Conservation (phyloP, 305 asterid genomes). For the Rubia peregrina region DNA sequence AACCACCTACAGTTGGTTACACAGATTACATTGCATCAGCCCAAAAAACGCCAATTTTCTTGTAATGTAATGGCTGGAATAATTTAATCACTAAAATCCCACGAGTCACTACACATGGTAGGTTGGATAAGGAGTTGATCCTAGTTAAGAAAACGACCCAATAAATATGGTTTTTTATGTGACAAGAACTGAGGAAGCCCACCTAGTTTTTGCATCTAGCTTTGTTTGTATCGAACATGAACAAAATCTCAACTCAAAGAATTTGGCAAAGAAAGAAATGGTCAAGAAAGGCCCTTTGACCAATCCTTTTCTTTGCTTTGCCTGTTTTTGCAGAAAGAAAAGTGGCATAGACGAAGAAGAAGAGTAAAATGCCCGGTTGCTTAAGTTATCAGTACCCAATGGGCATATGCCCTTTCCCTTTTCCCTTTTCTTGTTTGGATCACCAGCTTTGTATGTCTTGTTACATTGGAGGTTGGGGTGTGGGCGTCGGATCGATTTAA, state of each 20-base stretch:
- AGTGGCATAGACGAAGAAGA: background rate
- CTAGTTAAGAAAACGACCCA: conserved; percentile 8
- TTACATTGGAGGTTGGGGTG: background rate
- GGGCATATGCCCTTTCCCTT: background rate
- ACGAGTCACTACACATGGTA: conserved; percentile 1
- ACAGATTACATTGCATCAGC: too few relatives aligned
- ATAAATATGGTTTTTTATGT: background rate
- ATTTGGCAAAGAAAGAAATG: background rate
- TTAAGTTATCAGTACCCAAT: too few relatives aligned
- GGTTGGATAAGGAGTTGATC: background rate
- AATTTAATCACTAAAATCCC: background rate
- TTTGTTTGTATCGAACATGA: background rate
- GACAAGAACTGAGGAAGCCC: background rate
- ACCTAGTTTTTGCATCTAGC: background rate
- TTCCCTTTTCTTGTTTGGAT: conserved; percentile 2
- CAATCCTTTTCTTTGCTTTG: conserved; percentile 13
- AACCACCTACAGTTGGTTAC: background rate
- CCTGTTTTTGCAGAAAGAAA: background rate
- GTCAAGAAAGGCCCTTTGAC: background rate
- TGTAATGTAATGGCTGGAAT: background rate
- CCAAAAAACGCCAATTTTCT: too few relatives aligned
- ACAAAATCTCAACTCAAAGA: background rate
- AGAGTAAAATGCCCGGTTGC: background rate
- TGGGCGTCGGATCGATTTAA: too few relatives aligned
- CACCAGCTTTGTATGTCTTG: conserved; percentile 1